Percentiles rank a stretch among this genome's conserved stretches.
Evolutionary conservation across 768 basidiomycete genomes (phyloP).

Genomic region (Pulveroboletus ravenelii): DNA sequence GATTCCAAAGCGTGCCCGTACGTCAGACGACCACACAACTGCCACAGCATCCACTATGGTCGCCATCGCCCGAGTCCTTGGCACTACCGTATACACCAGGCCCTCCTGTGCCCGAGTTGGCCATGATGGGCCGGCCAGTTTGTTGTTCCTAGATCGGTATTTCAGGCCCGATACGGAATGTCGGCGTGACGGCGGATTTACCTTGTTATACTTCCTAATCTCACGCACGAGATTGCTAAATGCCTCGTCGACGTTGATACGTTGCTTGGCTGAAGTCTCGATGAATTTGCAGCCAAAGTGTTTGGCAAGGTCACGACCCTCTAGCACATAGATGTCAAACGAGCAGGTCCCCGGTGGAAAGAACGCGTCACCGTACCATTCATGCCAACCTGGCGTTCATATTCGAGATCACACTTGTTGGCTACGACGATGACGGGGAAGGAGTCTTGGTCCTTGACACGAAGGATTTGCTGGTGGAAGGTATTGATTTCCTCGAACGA

Average conservation of each 20-base stretch:
- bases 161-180: slow-evolving; percentile 7
- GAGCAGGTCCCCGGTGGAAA: not conserved
- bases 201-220: slow-evolving; percentile 92
- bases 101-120: slow-evolving; percentile 38
- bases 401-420: slow-evolving; percentile 97
- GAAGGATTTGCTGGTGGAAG: slow-evolving; percentile 93
- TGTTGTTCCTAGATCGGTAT: slow-evolving; percentile 57
- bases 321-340: slow-evolving; percentile 37
- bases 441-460: slow-evolving; percentile 93
- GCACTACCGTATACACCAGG: slow-evolving; percentile 46
- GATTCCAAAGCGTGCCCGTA: not conserved
- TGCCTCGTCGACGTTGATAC: slow-evolving; percentile 95
- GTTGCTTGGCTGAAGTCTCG: slow-evolving; percentile 93
- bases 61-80: slow-evolving; percentile 47
- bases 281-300: slow-evolving; percentile 93
- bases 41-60: slow-evolving; percentile 57
- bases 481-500: slow-evolving; percentile 96
- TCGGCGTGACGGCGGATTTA: slow-evolving; percentile 27
- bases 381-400: slow-evolving; percentile 93
- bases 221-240: slow-evolving; percentile 91
- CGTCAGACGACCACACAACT: slow-evolving; percentile 58
- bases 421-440: slow-evolving; percentile 96
- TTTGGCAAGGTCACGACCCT: slow-evolving; percentile 96
- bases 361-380: slow-evolving; percentile 58
- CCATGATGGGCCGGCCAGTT: slow-evolving; percentile 63